Conservation (phyloP, 176 grass and related monocot genomes). For the Elymus sibiricus region DNA sequence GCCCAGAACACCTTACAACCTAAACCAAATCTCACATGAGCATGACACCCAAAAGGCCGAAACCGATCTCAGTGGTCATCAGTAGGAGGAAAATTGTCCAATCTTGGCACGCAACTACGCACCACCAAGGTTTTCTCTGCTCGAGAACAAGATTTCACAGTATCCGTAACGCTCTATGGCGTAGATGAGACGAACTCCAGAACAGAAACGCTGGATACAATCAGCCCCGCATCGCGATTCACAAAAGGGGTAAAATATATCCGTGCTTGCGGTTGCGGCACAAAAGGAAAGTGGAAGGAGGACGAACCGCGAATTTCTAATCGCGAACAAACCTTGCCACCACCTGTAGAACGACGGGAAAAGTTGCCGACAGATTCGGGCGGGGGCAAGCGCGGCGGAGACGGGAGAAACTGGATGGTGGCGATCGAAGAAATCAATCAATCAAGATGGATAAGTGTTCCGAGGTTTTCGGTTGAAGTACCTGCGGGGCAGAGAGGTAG, state of each 20-base stretch:
- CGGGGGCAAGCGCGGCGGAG: not conserved
- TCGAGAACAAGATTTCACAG: not conserved
- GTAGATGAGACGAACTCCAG: not conserved
- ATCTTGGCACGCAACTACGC: not conserved
- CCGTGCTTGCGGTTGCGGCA: not conserved
- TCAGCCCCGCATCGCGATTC: not conserved
- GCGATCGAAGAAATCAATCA: not conserved
- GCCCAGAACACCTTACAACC: not conserved
- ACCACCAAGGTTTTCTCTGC: not conserved
- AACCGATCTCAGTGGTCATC: not conserved
- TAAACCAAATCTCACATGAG: not conserved
- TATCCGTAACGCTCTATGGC: not conserved
- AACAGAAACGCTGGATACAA: not conserved
- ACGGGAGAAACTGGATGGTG: not conserved
- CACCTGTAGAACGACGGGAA: not conserved
- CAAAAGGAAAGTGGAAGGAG: not conserved
- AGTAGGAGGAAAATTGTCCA: not conserved
- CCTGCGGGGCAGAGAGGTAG: not conserved
- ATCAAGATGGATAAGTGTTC: not conserved
- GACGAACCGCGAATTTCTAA: not conserved
- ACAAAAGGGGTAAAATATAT: too few species aligned
- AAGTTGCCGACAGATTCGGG: not conserved
- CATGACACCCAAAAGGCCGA: not conserved
- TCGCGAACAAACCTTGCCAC: not conserved
- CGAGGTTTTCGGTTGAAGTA: not conserved